These are phyloP conservation scores for Aureobasidium sp. DNA, from an alignment of 2,329 filamentous ascomycete genomes.

Conservation along the genomic window DNA sequence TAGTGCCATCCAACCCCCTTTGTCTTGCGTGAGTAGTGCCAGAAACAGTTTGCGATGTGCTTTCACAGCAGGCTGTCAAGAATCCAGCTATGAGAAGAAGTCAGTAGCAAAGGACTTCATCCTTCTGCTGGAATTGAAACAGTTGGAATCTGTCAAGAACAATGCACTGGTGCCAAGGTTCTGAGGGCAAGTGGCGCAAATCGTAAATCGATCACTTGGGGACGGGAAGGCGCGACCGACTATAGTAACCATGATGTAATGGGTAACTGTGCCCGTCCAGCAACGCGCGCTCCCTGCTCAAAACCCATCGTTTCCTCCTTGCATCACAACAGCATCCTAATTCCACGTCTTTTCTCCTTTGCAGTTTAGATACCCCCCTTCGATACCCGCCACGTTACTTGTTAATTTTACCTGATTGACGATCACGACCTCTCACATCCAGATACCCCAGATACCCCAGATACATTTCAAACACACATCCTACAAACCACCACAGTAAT, in stretches of 20 bases:
- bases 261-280: background rate
- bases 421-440: slow-evolving; percentile 7
- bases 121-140: background rate
- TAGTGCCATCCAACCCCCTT: background rate
- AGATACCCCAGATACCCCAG: slow-evolving; percentile 1
- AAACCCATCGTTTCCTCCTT: slow-evolving; percentile 9
- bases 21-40: background rate
- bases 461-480: background rate
- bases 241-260: background rate
- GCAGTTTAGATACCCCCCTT: slow-evolving; percentile 15
- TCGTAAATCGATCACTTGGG: slow-evolving; percentile 6
- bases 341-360: slow-evolving; percentile 15
- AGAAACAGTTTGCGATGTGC: background rate
- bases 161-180: background rate
- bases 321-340: slow-evolving; percentile 8
- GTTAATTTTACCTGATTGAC: slow-evolving; percentile 11
- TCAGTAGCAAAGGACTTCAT: background rate
- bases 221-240: background rate
- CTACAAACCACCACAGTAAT: background rate
- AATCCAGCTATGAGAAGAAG: background rate
- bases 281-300: background rate
- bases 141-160: background rate
- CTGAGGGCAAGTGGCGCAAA: slow-evolving; percentile 1
- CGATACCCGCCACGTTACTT: slow-evolving; percentile 15
- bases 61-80: background rate